Conservation (phyloP, 352 stramenopile species). For the Pythium oligandrum region DNA sequence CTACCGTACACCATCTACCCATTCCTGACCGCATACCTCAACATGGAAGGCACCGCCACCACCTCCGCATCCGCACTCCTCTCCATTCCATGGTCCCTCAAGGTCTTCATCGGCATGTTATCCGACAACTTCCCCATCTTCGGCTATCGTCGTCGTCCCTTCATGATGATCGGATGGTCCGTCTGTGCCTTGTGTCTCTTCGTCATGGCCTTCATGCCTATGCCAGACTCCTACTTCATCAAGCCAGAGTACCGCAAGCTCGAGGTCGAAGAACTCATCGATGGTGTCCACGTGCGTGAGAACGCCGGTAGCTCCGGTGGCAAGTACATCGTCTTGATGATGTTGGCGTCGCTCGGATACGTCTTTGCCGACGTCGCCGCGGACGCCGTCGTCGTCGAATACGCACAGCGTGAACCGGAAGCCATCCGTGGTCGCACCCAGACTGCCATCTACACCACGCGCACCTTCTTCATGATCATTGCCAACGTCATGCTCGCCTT, state of each 20-base stretch:
- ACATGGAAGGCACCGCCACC: constrained; percentile 25
- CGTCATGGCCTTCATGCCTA: constrained; percentile 21
- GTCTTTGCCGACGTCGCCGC: constrained; percentile 28
- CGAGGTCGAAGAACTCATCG: constrained; percentile 1
- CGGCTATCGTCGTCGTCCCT: constrained; percentile 34
- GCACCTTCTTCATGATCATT: constrained; percentile 22
- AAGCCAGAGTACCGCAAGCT: constrained; percentile 11
- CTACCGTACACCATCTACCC: constrained; percentile 27
- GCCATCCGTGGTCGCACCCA: constrained; percentile 20
- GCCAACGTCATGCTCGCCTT: constrained; percentile 17
- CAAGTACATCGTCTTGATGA: constrained; percentile 29
- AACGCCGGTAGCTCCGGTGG: constrained; percentile 10
- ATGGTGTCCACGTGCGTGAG: constrained; percentile 5
- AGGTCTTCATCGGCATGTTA: constrained; percentile 34
- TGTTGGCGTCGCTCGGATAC: constrained; percentile 29
- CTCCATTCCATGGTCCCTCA: constrained; percentile 32
- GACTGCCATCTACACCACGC: no score
- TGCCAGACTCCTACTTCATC: constrained; percentile 23
- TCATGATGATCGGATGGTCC: constrained; percentile 34
- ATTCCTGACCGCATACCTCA: constrained; percentile 27
- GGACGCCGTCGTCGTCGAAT: constrained; percentile 28
- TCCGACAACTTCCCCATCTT: constrained; percentile 36
- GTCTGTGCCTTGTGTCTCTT: constrained; percentile 17
- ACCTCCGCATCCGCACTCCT: constrained; percentile 23
- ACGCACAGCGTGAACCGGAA: constrained; percentile 21